phyloP scores from a whole-genome alignment of 768 basidiomycete genomes.

The Suillus weaverae region DNA sequence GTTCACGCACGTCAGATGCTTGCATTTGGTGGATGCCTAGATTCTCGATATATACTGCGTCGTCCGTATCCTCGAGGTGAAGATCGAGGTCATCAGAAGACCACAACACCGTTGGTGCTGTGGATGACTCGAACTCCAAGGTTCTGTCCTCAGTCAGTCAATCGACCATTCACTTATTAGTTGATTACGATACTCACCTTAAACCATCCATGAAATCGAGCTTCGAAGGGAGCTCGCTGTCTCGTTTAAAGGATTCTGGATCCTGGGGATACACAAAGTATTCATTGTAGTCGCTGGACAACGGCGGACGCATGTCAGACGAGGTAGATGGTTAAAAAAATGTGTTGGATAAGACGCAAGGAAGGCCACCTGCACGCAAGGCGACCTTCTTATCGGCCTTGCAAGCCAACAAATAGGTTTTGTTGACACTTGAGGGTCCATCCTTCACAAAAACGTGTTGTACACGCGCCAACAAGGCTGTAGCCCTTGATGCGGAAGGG shows the following conservation, averaged over 20 bases:
- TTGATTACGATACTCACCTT: neutral
- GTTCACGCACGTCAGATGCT: neutral
- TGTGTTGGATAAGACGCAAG: slow-evolving; percentile 1
- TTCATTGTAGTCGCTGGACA: slow-evolving; percentile 1
- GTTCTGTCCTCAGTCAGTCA: neutral
- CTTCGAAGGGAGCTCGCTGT: neutral
- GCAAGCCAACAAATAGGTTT: slow-evolving; percentile 21
- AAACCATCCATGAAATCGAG: slow-evolving; percentile 6
- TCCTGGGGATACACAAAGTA: neutral
- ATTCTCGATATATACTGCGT: neutral
- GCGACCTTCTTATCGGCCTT: slow-evolving; percentile 30
- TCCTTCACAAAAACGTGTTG: slow-evolving; percentile 36
- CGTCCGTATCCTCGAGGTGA: neutral
- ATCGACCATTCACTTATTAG: neutral
- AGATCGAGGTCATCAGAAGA: neutral
- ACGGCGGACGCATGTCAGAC: neutral
- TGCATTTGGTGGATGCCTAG: too few relatives aligned
- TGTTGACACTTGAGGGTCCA: slow-evolving; percentile 37
- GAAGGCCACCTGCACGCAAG: slow-evolving; percentile 14
- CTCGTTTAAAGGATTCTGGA: neutral
- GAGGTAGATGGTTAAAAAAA: neutral
- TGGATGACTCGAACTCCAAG: neutral
- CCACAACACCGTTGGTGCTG: neutral
- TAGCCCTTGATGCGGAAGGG: slow-evolving; percentile 23
- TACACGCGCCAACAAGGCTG: slow-evolving; percentile 34